Evolutionary conservation across 2,329 filamentous ascomycete species (phyloP).

Genomic region (Huntiella bhutanensis): DNA sequence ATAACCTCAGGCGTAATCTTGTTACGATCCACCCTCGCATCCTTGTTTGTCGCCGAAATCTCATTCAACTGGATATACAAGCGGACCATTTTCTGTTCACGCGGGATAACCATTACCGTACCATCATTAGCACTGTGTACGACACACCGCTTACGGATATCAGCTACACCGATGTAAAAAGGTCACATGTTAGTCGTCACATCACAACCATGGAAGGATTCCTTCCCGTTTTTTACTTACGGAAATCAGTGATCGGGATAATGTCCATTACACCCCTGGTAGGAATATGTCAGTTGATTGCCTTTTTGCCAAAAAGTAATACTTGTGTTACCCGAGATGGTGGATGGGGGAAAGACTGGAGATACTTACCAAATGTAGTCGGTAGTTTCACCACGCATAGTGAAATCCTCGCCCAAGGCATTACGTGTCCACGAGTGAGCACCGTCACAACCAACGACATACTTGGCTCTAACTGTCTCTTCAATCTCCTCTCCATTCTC

Average conservation of each 20-base stretch:
- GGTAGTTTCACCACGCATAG: slow-evolving; percentile 31
- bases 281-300: neutral
- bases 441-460: slow-evolving; percentile 49
- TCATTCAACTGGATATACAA: slow-evolving; percentile 43
- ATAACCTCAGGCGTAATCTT: slow-evolving; percentile 45
- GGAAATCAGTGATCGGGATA: slow-evolving; percentile 28
- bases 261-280: slow-evolving; percentile 21
- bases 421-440: slow-evolving; percentile 47
- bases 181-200: neutral
- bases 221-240: slow-evolving; percentile 15
- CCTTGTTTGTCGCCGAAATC: slow-evolving; percentile 16
- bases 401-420: slow-evolving; percentile 28
- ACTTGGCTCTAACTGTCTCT: slow-evolving; percentile 26
- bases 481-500: slow-evolving; percentile 37
- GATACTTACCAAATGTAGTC: slow-evolving; percentile 24
- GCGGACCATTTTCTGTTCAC: slow-evolving; percentile 49
- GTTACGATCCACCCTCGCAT: slow-evolving; percentile 35
- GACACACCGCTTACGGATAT: slow-evolving; percentile 34
- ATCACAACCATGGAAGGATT: neutral
- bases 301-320: slow-evolving; percentile 4
- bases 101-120: slow-evolving; percentile 47
- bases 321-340: neutral
- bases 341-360: neutral
- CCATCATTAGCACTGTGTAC: slow-evolving; percentile 35
- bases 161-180: slow-evolving; percentile 16